Conservation (phyloP, 768 basidiomycete genomes). For the Suillus bovinus region DNA sequence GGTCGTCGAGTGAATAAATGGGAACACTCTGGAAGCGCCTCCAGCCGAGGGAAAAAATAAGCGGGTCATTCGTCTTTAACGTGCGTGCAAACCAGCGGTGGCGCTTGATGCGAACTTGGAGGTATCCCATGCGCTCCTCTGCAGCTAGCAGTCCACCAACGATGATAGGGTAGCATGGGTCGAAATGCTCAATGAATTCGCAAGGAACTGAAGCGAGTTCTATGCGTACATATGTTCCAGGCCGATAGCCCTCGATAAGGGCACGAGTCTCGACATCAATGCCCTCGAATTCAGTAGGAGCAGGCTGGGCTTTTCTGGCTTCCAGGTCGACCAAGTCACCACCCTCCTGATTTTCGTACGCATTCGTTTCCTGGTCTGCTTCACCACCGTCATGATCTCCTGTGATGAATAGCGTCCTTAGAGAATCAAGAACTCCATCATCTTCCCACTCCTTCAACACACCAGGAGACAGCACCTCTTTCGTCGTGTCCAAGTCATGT, state of each 20-base stretch:
- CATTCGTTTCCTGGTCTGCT: conserved; percentile 40
- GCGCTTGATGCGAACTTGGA: conserved; percentile 94
- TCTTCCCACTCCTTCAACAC: conserved; percentile 77
- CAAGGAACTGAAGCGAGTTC: conserved; percentile 83
- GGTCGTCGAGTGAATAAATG: conserved; percentile 96
- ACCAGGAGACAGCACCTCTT: conserved; percentile 52
- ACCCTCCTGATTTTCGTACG: conserved; percentile 38
- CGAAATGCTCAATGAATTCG: conserved; percentile 92
- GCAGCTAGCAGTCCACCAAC: conserved; percentile 88
- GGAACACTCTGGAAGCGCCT: conserved; percentile 93
- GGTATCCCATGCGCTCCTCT: conserved; percentile 90
- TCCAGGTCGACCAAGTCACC: conserved; percentile 47
- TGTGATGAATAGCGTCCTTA: conserved; percentile 90
- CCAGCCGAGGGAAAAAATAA: conserved; percentile 98
- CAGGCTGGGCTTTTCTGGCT: conserved; percentile 18
- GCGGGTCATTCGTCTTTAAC: conserved; percentile 95
- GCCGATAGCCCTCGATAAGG: conserved; percentile 86
- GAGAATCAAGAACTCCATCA: conserved; percentile 81
- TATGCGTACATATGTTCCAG: conserved; percentile 91
- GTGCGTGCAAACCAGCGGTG: conserved; percentile 93
- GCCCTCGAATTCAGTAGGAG: conserved; percentile 71
- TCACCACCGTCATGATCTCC: conserved; percentile 46
- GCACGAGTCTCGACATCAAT: conserved; percentile 76
- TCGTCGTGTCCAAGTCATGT: conserved; percentile 68
- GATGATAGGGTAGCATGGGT: conserved; percentile 87